Evolutionary conservation across 2,329 filamentous ascomycete genomes (phyloP), one percentile per base, ranked within the genome.

Genomic region (Botryotinia globosa): DNA sequence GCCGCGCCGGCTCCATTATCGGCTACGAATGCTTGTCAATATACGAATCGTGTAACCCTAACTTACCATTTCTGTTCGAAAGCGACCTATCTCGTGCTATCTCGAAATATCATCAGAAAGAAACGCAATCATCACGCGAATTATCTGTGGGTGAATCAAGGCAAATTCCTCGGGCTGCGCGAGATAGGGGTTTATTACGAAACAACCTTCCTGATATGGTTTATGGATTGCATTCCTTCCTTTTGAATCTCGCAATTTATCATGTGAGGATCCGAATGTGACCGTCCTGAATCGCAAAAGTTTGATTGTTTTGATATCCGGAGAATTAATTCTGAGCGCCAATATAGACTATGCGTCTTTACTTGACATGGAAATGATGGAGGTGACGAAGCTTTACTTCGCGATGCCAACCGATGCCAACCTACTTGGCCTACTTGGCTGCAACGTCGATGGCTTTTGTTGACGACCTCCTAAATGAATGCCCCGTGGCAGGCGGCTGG

Each of bases 181-280:
- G 25, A 22, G 34, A 16, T 39, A 29, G 7, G 51, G 3, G 32
- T 54, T 39, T 42, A 6, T 29, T 29, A 42, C 65, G 34, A 67
- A 39, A 32, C 34, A 71, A 71, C 59, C 69, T 71, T 71, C 69
- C 59, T 71, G n/a, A 71, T 65, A 14, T 37, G 59, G 59, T 22
- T 22, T 29, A 20, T 25, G 44, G 10, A 71, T 39, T 42, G 58
- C 25, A 42, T 63, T 54, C 20, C 16, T 51, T 64, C 56, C 22
- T 22, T 22, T 32, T n/a, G 25, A 29, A 7, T 16, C 37, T 42
- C 22, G 20, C n/a, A 12, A 29, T 10, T 44, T 14, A 25, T 34
- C 51, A 59, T 56, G n/a, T 59, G 39, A 71, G 58, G 34, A 65
- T 54, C 34, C 25, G 64, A 51, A 54, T 66, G 45, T 54, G 45